These are phyloP conservation scores for Orobanche coerulescens DNA, from an alignment of 257 asterid genomes.

Conservation along the genomic window DNA sequence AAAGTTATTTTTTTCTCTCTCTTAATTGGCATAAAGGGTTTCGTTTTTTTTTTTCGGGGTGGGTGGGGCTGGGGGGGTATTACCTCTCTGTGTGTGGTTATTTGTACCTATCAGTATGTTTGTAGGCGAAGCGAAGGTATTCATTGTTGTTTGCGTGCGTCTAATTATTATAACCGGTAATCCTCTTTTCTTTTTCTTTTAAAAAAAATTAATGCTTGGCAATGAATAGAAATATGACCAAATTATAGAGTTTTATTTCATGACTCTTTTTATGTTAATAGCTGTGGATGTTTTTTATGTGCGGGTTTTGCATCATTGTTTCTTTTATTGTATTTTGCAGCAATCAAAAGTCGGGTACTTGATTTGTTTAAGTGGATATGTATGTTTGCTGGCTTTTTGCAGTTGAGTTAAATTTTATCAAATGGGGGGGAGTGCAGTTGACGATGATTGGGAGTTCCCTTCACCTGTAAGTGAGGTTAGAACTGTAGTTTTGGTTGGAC, in stretches of 20 bases:
- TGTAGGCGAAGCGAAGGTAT: not conserved
- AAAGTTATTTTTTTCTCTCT: not conserved
- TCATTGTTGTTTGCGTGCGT: not conserved
- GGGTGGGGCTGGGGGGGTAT: too few species aligned
- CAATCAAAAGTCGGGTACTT: not conserved
- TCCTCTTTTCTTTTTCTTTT: not conserved
- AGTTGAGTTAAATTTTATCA: slow-evolving; percentile 16
- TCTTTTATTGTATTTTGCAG: not conserved
- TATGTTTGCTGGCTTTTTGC: slow-evolving; percentile 3
- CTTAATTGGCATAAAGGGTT: not conserved
- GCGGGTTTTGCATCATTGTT: not conserved
- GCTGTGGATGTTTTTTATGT: too few species aligned
- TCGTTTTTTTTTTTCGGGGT: too few species aligned
- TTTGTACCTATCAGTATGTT: not conserved
- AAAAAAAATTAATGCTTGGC: not conserved
- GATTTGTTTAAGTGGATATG: not conserved
- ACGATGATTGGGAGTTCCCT: slow-evolving; percentile 81
- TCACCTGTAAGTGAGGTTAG: slow-evolving; percentile 38
- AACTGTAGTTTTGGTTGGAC: slow-evolving; percentile 75
- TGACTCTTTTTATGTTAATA: too few species aligned
- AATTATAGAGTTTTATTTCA: not conserved
- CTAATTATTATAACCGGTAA: not conserved
- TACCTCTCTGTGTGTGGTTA: not conserved
- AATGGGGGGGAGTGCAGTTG: slow-evolving; percentile 71
- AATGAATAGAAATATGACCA: not conserved